Percentiles rank a stretch among this genome's conserved stretches.
Conservation (phyloP, 1,139 yeast genomes). For the Debaryomyces coudertii region DNA sequence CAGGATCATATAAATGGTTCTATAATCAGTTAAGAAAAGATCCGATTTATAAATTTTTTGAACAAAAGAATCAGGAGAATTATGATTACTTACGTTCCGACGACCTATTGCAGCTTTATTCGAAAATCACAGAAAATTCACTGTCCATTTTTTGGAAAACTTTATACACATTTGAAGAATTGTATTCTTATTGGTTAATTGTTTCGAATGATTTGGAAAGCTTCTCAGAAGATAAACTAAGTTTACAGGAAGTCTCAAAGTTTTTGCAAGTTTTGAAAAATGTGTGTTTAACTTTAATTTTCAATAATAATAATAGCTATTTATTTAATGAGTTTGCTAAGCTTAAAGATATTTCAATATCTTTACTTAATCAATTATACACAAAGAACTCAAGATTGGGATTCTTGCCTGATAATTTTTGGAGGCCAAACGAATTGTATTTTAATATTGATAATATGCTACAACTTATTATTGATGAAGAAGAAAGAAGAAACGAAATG, state of each 20-base stretch:
- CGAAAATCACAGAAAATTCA: slow-evolving; percentile 6
- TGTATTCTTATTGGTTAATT: slow-evolving; percentile 52
- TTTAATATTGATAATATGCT: slow-evolving; percentile 36
- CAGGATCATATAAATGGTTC: slow-evolving; percentile 37
- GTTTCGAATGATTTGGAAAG: slow-evolving; percentile 75
- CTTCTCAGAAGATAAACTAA: slow-evolving; percentile 47
- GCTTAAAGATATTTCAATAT: slow-evolving; percentile 45
- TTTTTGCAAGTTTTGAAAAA: slow-evolving; percentile 56
- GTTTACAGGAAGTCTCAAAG: slow-evolving; percentile 44
- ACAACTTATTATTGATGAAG: slow-evolving; percentile 44
- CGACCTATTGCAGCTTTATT: slow-evolving; percentile 19
- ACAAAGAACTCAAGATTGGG: slow-evolving; percentile 66
- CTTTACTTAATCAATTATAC: slow-evolving; percentile 69
- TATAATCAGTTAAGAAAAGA: slow-evolving; percentile 23
- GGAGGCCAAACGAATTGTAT: slow-evolving; percentile 47
- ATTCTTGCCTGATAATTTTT: slow-evolving; percentile 57
- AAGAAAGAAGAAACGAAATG: slow-evolving; percentile 26
- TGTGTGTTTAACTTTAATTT: slow-evolving; percentile 57
- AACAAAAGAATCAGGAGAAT: slow-evolving; percentile 1
- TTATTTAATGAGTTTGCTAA: slow-evolving; percentile 23
- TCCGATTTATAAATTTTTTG: slow-evolving; percentile 23
- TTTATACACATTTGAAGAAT: slow-evolving; percentile 40
- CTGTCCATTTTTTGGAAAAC: slow-evolving; percentile 35
- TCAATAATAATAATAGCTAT: slow-evolving; percentile 33
- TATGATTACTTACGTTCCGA: slow-evolving; percentile 27